Base-by-base conservation (phyloP, 805 yeast genomes). In the Spathaspora arborariae region DNA sequence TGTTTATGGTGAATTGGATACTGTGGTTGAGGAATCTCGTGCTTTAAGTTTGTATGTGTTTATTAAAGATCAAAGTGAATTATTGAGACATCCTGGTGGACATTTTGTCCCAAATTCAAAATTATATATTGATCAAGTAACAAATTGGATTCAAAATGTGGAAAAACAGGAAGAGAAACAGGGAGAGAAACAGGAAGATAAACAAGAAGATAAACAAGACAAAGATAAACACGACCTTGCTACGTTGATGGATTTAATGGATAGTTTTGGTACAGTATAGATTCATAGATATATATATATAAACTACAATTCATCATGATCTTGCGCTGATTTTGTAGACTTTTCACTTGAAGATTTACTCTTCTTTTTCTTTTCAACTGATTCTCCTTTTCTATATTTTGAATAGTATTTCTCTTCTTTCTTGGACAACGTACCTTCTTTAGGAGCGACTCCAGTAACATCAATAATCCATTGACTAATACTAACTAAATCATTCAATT, bases 41-140 rank as follows among this genome's bases (percentile, higher is more conserved):
- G 78, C 91, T 0, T 69, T 79, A 67, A 73, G 74, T 20, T 69
- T 94, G 37, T 80, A 76, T 47, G 60, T 70, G 16, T 45, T 49
- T 20, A 51, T 60, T 42, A 60, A 60, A 48, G 75, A 78, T 15
- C 65, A 76, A 34, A 79, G 84, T 44, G 77, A 78, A 44, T 68
- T 86, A 5, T 72, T 85, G 49, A 84, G 79, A 52, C 99, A 92
- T 59, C 97, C 97, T 8, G 98, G 99, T 50, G 97, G 98, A 1
- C 99, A 92, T 61, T 90, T 86, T 68, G 96, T 92, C 41, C 99
- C 98, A 22, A 89, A 88, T 65, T 84, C 90, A 42, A 87, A 86
- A 63, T 42, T 62, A 13, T 56, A 65, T 50, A 62, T 71, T 1
- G 72, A 67, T 45, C 70, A 69, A 50, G 75, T 71, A 5, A 56